Conservation (phyloP, 2,329 filamentous ascomycete species). For the Talaromyces piceae region DNA sequence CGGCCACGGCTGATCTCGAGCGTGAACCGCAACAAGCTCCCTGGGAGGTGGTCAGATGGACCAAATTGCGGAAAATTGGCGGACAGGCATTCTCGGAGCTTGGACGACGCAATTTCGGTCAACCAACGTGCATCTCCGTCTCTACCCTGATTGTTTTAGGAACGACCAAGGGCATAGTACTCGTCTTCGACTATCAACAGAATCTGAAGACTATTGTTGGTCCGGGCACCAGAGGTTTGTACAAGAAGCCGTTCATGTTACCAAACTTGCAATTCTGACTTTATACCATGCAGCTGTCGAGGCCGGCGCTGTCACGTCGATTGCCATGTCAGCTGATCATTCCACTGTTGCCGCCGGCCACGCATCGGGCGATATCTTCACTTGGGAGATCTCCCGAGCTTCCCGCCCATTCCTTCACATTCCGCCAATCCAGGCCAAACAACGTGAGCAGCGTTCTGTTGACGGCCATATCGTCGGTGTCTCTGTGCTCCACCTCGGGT, state of each 20-base stretch:
- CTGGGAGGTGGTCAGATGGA: conserved; percentile 98
- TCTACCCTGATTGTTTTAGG: conserved; percentile 84
- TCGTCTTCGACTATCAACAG: conserved; percentile 97
- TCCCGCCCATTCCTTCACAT: conserved; percentile 84
- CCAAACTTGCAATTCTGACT: conserved; percentile 1
- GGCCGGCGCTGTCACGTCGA: conserved; percentile 75
- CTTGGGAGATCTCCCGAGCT: conserved; percentile 83
- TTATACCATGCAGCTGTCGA: conserved; percentile 63
- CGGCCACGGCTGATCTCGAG: conserved; percentile 52
- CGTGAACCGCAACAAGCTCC: conserved; percentile 68
- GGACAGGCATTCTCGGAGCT: conserved; percentile 86
- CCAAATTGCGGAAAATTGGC: conserved; percentile 80
- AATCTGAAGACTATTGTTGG: conserved; percentile 91
- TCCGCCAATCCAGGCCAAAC: conserved; percentile 61
- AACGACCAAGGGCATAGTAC: conserved; percentile 86
- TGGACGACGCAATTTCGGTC: conserved; percentile 85
- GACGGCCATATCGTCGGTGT: conserved; percentile 79
- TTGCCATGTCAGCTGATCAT: conserved; percentile 90
- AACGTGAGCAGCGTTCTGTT: conserved; percentile 55
- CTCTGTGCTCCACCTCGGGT: conserved; percentile 83
- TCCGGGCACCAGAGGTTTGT: conserved; percentile 75
- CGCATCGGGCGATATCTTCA: conserved; percentile 85
- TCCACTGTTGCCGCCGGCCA: conserved; percentile 86
- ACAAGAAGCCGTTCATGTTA: neutral
- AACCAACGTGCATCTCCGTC: conserved; percentile 80